Evolutionary conservation across 805 yeast species (phyloP), one percentile per base, ranked within the genome.

Genomic region (Saturnispora gosingensis): DNA sequence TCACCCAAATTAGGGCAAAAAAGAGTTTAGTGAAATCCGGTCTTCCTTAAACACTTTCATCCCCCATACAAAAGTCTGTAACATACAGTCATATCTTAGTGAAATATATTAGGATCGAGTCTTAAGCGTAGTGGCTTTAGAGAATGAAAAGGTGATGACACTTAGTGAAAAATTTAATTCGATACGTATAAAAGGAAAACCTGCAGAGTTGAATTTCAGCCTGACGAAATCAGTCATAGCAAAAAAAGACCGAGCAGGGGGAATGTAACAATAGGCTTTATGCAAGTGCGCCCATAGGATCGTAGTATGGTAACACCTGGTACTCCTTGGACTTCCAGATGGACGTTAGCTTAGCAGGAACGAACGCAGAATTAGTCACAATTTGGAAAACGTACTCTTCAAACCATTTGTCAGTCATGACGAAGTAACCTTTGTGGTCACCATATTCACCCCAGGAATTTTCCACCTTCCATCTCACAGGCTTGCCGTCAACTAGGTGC

Each of bases 221-320:
- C 24, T 11, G 28, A 7, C 18, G 20, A 20, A 38, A 38, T 38
- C 42, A 38, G 42, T 38, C 42, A 38, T 38, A 38, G 22, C 16
- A 11, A 27, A 16, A 44, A 44, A 44, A 44, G 7, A 25, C 24
- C 15, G 18, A 28, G 28, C n/a, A 8, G 13, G n/a, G 16, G 20
- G 16, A 13, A 15, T 28, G n/a, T 8, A 22, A 18, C 36, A 25
- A 20, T 10, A 44, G n/a, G 24, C 11, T 18, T 22, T 45, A 55
- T 8, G 90, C 90, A 50, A 84, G 66, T 6, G 88, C 84, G 54
- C 90, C 90, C 82, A 83, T 80, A 51, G 90, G 89, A 62, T 84
- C 90, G 80, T 87, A 84, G 45, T 82, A 78, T 53, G 88, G 88
- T 18, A 69, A 61, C 48, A 80, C 69, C 43, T 76, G 72, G 47